Conservation (phyloP, 2,329 filamentous ascomycete species). For the Alternaria triticina region DNA sequence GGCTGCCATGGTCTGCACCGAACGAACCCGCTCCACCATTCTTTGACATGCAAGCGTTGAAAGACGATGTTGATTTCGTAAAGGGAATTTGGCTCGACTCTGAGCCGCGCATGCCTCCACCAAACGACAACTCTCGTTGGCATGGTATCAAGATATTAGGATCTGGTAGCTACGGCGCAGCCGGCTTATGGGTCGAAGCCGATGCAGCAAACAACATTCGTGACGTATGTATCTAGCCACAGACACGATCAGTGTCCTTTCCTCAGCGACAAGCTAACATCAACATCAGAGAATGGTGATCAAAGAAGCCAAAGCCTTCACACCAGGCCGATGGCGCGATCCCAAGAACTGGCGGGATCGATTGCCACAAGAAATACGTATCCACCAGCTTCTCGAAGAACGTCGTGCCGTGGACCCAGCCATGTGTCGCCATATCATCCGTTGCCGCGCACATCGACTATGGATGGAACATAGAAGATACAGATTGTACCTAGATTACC, state of each 20-base stretch:
- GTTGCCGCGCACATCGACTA: conserved; percentile 8
- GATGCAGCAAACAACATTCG: background rate
- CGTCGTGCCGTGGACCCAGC: background rate
- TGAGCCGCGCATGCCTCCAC: background rate
- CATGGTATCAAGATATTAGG: background rate
- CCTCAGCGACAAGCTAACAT: background rate
- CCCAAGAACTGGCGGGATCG: conserved; percentile 4
- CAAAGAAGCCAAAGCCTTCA: conserved; percentile 5
- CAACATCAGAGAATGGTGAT: conserved; percentile 11
- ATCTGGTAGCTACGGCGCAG: background rate
- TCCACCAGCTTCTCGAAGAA: conserved; percentile 14
- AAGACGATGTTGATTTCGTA: background rate
- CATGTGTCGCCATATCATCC: conserved; percentile 3
- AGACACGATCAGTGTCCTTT: background rate
- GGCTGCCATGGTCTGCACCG: background rate
- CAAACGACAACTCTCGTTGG: background rate
- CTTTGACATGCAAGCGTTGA: background rate
- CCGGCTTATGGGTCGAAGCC: background rate
- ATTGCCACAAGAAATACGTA: conserved; percentile 11
- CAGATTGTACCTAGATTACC: conserved; percentile 10
- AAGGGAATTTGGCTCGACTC: background rate
- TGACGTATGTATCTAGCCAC: background rate
- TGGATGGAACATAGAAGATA: conserved; percentile 13
- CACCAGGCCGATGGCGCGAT: background rate
- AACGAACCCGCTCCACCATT: background rate